A percentile compares a stretch with the other conserved stretches of the same genome.
These are phyloP conservation scores for Pseudogymnoascus sp. DNA, from an alignment of 2,329 filamentous ascomycete species.

Conservation along the genomic window DNA sequence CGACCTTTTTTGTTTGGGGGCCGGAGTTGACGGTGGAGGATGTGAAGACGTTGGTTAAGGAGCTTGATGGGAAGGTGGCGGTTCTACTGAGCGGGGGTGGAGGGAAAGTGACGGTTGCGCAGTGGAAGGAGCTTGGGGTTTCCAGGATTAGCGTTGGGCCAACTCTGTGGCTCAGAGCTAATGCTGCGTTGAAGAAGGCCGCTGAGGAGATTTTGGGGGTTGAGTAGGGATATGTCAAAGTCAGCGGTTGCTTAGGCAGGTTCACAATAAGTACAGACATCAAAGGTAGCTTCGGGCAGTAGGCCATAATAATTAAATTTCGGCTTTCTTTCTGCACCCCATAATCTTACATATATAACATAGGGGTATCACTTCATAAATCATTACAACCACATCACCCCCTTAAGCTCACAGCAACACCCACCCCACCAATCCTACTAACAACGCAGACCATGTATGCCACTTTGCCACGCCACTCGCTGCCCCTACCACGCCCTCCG, in stretches of 20 bases:
- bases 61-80: constrained; percentile 42
- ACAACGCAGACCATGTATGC: background rate
- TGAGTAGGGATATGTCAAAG: background rate
- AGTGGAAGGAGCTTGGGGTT: constrained; percentile 42
- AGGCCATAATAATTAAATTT: background rate
- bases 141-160: constrained; percentile 49
- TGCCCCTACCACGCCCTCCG: background rate
- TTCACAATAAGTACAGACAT: background rate
- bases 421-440: background rate
- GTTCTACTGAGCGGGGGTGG: constrained; percentile 35
- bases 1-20: constrained; percentile 54
- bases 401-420: background rate
- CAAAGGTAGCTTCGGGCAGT: background rate
- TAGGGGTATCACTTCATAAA: background rate
- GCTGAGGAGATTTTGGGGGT: constrained; percentile 27
- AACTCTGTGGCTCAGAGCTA: constrained; percentile 33
- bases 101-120: constrained; percentile 35
- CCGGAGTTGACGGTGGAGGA: constrained; percentile 38
- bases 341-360: background rate
- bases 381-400: background rate
- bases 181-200: constrained; percentile 31
- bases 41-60: constrained; percentile 38
- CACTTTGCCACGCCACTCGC: background rate
- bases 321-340: background rate
- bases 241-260: background rate